Percentiles rank a stretch among this genome's conserved stretches.
Conservation (phyloP, 129 eudicot species). For the Flaveria robusta region DNA sequence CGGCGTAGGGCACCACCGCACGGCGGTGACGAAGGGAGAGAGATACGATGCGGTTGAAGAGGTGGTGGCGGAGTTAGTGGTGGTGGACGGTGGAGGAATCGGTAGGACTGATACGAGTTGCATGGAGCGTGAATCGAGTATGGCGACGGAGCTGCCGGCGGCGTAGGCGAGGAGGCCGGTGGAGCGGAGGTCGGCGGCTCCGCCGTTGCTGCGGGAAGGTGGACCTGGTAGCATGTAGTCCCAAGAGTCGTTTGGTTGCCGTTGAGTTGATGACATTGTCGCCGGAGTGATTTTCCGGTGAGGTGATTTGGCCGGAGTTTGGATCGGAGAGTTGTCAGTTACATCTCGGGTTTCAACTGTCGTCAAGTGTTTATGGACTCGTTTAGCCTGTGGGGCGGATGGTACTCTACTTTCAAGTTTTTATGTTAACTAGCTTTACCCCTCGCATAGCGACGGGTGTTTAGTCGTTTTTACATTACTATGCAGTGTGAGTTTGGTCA, state of each 20-base stretch:
- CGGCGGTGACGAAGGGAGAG: slow-evolving; percentile 44
- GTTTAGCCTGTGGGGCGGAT: too few species aligned
- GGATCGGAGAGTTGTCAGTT: slow-evolving; percentile 12
- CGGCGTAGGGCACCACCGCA: slow-evolving; percentile 41
- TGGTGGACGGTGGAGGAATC: slow-evolving; percentile 32
- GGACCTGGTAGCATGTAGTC: slow-evolving; percentile 84
- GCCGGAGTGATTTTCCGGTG: slow-evolving; percentile 25
- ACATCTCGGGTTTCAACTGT: slow-evolving; percentile 17
- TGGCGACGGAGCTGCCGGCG: slow-evolving; percentile 41
- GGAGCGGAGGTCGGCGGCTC: slow-evolving; percentile 43
- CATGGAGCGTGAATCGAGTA: slow-evolving; percentile 38
- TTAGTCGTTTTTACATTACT: too few species aligned
- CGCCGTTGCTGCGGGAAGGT: slow-evolving; percentile 47
- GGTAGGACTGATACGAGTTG: slow-evolving; percentile 47
- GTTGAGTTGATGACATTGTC: slow-evolving; percentile 34
- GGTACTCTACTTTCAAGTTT: too few species aligned
- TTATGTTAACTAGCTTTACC: too few species aligned
- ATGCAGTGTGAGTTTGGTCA: too few species aligned
- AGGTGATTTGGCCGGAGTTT: slow-evolving; percentile 19
- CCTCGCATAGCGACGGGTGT: too few species aligned
- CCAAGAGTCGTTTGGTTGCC: slow-evolving; percentile 48
- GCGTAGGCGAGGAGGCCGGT: slow-evolving; percentile 46
- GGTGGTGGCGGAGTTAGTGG: slow-evolving; percentile 5
- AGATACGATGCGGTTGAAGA: slow-evolving; percentile 30
- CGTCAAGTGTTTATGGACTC: slow-evolving; percentile 14